Evolutionary conservation across 768 basidiomycete species (phyloP).

Genomic region (Pulveroboletus sp.): DNA sequence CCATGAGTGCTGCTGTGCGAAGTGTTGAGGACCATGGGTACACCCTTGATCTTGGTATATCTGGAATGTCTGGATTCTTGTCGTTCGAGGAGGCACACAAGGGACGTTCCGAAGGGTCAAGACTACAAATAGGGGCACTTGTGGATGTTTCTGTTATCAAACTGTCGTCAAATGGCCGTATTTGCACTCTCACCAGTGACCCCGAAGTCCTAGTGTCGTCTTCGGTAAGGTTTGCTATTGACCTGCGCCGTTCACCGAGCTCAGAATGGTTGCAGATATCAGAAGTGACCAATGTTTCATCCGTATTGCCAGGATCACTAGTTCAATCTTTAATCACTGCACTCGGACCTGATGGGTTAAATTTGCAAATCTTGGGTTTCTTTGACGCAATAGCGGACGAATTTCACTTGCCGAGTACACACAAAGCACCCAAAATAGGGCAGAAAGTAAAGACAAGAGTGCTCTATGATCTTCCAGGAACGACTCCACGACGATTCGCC

Average conservation of each 20-base stretch:
- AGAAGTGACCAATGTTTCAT: slow-evolving; percentile 75
- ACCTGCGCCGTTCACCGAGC: background rate
- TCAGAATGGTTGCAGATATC: slow-evolving; percentile 46
- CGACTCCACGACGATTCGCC: slow-evolving; percentile 80
- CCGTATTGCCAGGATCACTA: slow-evolving; percentile 82
- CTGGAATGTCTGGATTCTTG: slow-evolving; percentile 81
- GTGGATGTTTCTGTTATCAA: slow-evolving; percentile 65
- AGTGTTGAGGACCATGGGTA: slow-evolving; percentile 96
- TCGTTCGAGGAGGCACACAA: slow-evolving; percentile 69
- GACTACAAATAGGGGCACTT: slow-evolving; percentile 63
- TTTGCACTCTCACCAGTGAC: slow-evolving; percentile 66
- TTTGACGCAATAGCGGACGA: slow-evolving; percentile 89
- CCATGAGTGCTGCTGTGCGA: slow-evolving; percentile 71
- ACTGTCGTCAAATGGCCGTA: slow-evolving; percentile 74
- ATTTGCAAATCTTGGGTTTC: slow-evolving; percentile 86
- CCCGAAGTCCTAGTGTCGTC: slow-evolving; percentile 46
- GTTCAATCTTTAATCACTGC: slow-evolving; percentile 83
- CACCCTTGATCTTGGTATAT: slow-evolving; percentile 79
- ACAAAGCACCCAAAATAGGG: slow-evolving; percentile 54
- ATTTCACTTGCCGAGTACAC: slow-evolving; percentile 58
- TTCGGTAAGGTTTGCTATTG: slow-evolving; percentile 42
- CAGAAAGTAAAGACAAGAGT: slow-evolving; percentile 83
- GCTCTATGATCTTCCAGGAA: slow-evolving; percentile 69
- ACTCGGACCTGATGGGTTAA: slow-evolving; percentile 69
- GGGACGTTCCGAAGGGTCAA: slow-evolving; percentile 25